Conservation (phyloP, 2,329 filamentous ascomycete species). For the Verticillium dahliae region DNA sequence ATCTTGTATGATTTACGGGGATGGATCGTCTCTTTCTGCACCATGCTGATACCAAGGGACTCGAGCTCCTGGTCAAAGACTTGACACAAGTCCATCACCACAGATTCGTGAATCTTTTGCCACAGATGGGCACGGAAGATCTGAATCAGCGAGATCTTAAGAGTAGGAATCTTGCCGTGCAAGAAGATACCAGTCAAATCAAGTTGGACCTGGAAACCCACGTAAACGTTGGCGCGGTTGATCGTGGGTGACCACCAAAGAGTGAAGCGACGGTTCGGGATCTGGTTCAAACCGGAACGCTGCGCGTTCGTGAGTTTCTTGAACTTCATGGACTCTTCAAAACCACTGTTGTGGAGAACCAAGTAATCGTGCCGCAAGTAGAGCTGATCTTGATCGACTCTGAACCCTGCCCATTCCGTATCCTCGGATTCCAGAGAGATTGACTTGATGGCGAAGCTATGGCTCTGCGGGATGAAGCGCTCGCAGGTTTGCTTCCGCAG, state of each 20-base stretch:
- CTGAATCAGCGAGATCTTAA: slow-evolving; percentile 97
- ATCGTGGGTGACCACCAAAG: slow-evolving; percentile 96
- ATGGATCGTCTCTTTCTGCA: slow-evolving; percentile 98
- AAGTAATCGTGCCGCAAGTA: slow-evolving; percentile 42
- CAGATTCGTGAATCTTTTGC: slow-evolving; percentile 99
- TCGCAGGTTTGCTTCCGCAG: too few relatives aligned
- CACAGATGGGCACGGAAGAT: slow-evolving; percentile 99
- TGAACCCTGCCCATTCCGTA: slow-evolving; percentile 43
- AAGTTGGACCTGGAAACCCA: slow-evolving; percentile 98
- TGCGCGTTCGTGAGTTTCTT: slow-evolving; percentile 98
- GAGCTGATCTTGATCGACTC: slow-evolving; percentile 42
- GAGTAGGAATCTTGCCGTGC: slow-evolving; percentile 95
- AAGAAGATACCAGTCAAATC: slow-evolving; percentile 98
- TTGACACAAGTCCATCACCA: slow-evolving; percentile 98
- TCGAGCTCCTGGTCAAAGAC: slow-evolving; percentile 97
- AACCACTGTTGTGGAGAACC: slow-evolving; percentile 42
- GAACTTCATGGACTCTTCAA: slow-evolving; percentile 75
- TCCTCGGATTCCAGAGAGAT: slow-evolving; percentile 33
- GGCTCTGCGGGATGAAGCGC: slow-evolving; percentile 10
- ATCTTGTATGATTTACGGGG: slow-evolving; percentile 99
- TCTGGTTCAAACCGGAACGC: slow-evolving; percentile 93
- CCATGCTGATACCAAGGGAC: slow-evolving; percentile 90
- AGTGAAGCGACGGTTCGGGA: slow-evolving; percentile 96
- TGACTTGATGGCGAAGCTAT: slow-evolving; percentile 30
- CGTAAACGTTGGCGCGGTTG: slow-evolving; percentile 94